phyloP scores from a whole-genome alignment of 2,329 filamentous ascomycete species.

The Phyllachora maydis region DNA sequence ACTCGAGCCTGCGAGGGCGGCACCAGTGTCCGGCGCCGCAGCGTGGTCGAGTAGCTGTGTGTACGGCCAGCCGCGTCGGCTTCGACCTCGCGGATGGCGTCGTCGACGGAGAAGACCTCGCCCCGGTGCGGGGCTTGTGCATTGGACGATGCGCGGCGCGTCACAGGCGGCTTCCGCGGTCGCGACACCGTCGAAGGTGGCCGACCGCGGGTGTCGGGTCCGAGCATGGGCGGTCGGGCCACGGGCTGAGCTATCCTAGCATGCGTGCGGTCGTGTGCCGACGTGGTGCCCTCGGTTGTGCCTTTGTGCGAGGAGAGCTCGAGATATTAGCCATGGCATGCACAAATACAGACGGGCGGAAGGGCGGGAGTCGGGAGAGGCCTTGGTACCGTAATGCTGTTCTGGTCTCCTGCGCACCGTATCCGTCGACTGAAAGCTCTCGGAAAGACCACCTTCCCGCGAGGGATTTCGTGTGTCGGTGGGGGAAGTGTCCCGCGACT shows the following conservation, averaged over 20 bases:
- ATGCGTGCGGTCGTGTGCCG: constrained; percentile 16
- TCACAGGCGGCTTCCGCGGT: constrained; percentile 51
- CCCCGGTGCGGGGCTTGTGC: constrained; percentile 54
- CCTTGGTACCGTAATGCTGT: too few species aligned
- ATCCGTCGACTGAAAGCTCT: constrained; percentile 37
- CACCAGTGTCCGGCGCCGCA: constrained; percentile 12
- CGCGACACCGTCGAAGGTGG: too few species aligned
- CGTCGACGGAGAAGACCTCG: constrained; percentile 78
- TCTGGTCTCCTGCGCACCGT: constrained; percentile 38
- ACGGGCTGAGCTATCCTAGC: constrained; percentile 11
- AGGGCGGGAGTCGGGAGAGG: too few species aligned
- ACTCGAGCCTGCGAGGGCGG: constrained; percentile 7
- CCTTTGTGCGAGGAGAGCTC: too few species aligned
- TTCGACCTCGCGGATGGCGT: constrained; percentile 64
- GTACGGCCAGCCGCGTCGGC: constrained; percentile 36
- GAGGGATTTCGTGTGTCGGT: constrained; percentile 25
- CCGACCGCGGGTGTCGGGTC: constrained; percentile 26
- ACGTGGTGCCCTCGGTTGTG: too few species aligned
- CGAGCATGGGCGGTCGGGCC: constrained; percentile 21
- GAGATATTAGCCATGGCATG: too few species aligned
- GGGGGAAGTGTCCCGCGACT: constrained; percentile 20
- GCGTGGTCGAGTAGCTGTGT: constrained; percentile 15
- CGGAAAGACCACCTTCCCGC: constrained; percentile 23
- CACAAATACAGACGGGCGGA: too few species aligned
- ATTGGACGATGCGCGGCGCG: constrained; percentile 56